Evolutionary conservation across 2,329 filamentous ascomycete genomes (phyloP), one percentile per base, ranked within the genome.

Genomic region (Cladophialophora psammophila): DNA sequence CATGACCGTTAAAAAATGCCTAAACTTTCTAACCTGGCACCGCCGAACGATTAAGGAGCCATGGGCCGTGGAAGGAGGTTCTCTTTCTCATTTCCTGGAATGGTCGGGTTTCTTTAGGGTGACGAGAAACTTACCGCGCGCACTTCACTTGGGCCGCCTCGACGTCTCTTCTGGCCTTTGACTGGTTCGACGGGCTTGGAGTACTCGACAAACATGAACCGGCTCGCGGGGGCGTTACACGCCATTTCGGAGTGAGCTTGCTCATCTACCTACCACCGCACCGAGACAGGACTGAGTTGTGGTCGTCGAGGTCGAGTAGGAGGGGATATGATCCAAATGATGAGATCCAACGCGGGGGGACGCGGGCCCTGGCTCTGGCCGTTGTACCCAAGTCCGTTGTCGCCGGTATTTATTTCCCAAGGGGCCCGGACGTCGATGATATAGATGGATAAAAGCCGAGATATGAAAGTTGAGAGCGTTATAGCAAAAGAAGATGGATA

Each of bases 131-230:
- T 54, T 56, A 63, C 60, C 38, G 69, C 66, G 36, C 69, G 66
- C 7, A 71, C 66, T 54, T 71, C 66, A 58, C 64, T 69, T 1
- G 65, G 59, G 13, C 68, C 68, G 15, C 68, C 68, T 18, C 68
- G 62, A 26, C 62, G 68, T 60, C 34, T 60, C 65, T 70, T 70
- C 45, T 65, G 54, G n/a, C 65, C 65, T 32, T 61, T 54, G 9
- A 57, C 53, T 9, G 54, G 58, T 34, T 45, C 35, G 7, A 60
- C 48, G 7, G 68, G 63, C 20, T 55, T 56, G 36, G 65, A 59
- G 60, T 67, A 70, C 26, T 67, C 65, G 45, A 70, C 68, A n/a
- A 67, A 70, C 68, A 70, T 68, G 26, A 60, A 70, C 34, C 52
- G 62, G 38, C 45, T 31, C 13, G 48, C 50, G 50, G 50, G 38